Evolutionary conservation across 768 basidiomycete genomes (phyloP).

Genomic region (Leucosporidium yakuticum): DNA sequence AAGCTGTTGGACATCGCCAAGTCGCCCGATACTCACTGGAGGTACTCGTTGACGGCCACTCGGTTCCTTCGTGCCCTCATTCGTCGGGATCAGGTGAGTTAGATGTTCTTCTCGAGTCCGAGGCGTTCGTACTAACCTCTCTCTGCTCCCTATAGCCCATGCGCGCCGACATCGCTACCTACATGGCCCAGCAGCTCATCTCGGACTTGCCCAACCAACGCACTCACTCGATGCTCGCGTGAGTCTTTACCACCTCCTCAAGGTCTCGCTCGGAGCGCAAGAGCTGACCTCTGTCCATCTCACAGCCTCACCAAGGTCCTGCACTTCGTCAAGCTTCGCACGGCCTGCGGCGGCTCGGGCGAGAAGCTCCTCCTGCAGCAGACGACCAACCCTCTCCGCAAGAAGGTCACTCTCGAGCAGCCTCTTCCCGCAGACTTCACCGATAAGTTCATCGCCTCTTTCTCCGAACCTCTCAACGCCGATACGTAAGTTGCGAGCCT

Average conservation of each 20-base stretch:
- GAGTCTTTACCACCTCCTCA: not conserved
- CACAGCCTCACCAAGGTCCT: slow-evolving; percentile 70
- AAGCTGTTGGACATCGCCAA: slow-evolving; percentile 57
- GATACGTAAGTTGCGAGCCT: slow-evolving; percentile 20
- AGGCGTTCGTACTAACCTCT: not conserved
- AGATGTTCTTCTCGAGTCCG: too few species aligned
- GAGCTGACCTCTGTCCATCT: slow-evolving; percentile 53
- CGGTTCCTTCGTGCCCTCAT: slow-evolving; percentile 63
- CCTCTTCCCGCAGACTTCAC: slow-evolving; percentile 48
- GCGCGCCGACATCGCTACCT: slow-evolving; percentile 26
- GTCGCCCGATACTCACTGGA: slow-evolving; percentile 66
- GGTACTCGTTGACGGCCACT: slow-evolving; percentile 65
- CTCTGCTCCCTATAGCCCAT: slow-evolving; percentile 12
- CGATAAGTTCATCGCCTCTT: slow-evolving; percentile 54
- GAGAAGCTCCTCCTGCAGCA: slow-evolving; percentile 58
- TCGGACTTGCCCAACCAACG: slow-evolving; percentile 36
- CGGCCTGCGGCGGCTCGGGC: slow-evolving; percentile 53
- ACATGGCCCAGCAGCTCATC: slow-evolving; percentile 34
- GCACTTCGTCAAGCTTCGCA: slow-evolving; percentile 73
- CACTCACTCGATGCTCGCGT: slow-evolving; percentile 27
- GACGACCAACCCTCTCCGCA: slow-evolving; percentile 60
- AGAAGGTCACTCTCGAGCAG: slow-evolving; percentile 49
- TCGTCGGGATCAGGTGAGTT: slow-evolving; percentile 52
- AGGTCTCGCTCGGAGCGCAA: not conserved
- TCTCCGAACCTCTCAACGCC: slow-evolving; percentile 50